Evolutionary conservation across 352 stramenopile genomes (phyloP).

Genomic region (Phytophthora crassamura): DNA sequence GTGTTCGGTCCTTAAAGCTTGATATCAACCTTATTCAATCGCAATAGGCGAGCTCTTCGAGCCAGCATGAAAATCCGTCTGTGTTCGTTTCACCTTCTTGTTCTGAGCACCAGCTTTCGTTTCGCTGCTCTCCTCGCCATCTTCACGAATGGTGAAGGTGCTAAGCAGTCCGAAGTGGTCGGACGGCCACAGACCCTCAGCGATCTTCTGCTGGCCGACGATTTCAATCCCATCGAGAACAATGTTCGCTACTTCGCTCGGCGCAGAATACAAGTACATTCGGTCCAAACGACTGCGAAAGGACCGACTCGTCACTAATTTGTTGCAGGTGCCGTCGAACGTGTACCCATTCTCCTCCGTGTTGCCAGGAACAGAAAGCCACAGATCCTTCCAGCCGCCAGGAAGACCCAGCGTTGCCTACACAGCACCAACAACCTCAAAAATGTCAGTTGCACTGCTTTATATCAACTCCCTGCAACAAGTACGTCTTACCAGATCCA

Average conservation of each 20-base stretch:
- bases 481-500: constrained; percentile 28
- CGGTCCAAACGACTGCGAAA: constrained; percentile 80
- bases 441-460: not conserved
- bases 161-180: constrained; percentile 79
- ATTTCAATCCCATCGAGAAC: constrained; percentile 59
- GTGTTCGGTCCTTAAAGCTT: no score
- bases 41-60: constrained; percentile 22
- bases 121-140: constrained; percentile 6
- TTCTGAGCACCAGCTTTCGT: constrained; percentile 2
- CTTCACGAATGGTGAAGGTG: constrained; percentile 45
- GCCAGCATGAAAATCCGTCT: not conserved
- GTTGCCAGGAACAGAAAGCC: constrained; percentile 67
- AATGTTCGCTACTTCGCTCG: constrained; percentile 12
- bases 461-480: not conserved
- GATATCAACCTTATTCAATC: constrained; percentile 18
- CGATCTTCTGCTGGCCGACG: constrained; percentile 70
- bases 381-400: constrained; percentile 70
- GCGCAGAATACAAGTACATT: constrained; percentile 69
- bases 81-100: constrained; percentile 19
- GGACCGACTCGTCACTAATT: constrained; percentile 59
- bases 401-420: constrained; percentile 59
- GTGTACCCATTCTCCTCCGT: constrained; percentile 81
- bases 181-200: constrained; percentile 72
- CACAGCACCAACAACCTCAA: not conserved
- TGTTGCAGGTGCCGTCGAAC: constrained; percentile 72